phyloP scores from a whole-genome alignment of 495 filamentous ascomycete species.

The Terfezia boudieri region DNA sequence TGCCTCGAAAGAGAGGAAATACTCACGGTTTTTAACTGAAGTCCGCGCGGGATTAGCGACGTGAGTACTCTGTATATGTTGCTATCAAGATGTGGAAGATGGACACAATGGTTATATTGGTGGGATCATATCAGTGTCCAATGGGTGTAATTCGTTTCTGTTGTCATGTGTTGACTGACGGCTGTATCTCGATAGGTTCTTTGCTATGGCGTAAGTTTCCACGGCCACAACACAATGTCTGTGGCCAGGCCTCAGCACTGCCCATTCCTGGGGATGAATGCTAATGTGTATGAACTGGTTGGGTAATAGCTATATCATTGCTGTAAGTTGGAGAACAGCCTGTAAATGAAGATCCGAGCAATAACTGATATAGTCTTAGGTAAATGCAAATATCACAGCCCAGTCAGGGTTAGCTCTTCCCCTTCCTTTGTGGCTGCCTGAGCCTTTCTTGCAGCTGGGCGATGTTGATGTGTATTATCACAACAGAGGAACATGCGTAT shows the following conservation, averaged over 20 bases:
- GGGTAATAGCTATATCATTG: slow-evolving; percentile 40
- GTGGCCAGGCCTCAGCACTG: no score
- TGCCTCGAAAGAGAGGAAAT: slow-evolving; percentile 47
- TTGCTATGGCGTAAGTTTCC: slow-evolving; percentile 74
- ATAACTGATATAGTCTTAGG: slow-evolving; percentile 2
- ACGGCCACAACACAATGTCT: slow-evolving; percentile 17
- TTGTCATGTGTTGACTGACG: neutral
- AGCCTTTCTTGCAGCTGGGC: no score
- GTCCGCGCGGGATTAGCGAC: slow-evolving; percentile 56
- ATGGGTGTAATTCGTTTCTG: neutral
- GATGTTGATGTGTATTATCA: no score
- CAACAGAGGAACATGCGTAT: slow-evolving; percentile 52
- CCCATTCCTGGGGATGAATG: no score
- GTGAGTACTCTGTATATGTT: slow-evolving; percentile 5
- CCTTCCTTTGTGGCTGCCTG: no score
- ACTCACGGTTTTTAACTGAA: slow-evolving; percentile 58
- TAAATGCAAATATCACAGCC: slow-evolving; percentile 27
- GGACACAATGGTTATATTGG: no score
- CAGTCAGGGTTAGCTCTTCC: slow-evolving; percentile 17
- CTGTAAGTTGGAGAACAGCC: slow-evolving; percentile 11
- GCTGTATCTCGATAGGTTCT: slow-evolving; percentile 27
- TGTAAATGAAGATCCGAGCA: neutral
- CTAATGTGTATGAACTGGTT: no score
- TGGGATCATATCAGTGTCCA: neutral
- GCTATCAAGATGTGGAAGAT: no score